These are phyloP conservation scores for Rosa lucieae DNA, from an alignment of 306 rosid species.

Conservation along the genomic window DNA sequence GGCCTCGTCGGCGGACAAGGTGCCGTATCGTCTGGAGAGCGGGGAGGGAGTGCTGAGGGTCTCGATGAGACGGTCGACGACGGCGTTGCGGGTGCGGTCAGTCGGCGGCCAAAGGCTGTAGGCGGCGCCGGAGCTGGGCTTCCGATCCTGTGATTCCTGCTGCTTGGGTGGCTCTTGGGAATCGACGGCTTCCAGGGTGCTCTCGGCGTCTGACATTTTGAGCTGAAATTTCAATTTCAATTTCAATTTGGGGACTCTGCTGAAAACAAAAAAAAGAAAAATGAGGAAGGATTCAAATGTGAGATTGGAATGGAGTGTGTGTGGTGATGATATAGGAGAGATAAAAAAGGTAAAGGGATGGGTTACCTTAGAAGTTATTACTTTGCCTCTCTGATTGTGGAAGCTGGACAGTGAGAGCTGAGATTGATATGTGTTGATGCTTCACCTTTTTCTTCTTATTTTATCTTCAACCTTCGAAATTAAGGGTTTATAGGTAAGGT, in stretches of 20 bases:
- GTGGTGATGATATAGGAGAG: neutral
- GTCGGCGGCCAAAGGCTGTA: conserved; percentile 97
- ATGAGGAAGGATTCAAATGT: neutral
- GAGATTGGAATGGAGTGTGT: neutral
- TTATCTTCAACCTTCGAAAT: neutral
- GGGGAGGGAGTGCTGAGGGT: conserved; percentile 77
- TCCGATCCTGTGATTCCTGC: conserved; percentile 7
- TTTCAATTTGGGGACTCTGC: neutral
- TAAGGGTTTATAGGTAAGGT: neutral
- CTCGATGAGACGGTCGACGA: conserved; percentile 68
- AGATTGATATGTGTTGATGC: conserved; percentile 6
- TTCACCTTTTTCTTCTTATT: neutral
- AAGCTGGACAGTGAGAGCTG: conserved; percentile 8
- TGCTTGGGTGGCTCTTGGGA: neutral
- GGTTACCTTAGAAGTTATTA: conserved; percentile 39
- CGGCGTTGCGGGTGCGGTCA: conserved; percentile 92
- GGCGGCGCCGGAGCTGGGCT: conserved; percentile 34
- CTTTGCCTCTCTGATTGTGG: neutral
- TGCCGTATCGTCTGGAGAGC: conserved; percentile 94
- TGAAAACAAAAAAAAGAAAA: neutral
- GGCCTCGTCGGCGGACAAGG: conserved; percentile 59
- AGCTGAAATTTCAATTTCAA: neutral
- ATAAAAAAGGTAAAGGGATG: neutral
- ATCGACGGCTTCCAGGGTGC: conserved; percentile 20
- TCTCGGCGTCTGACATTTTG: conserved; percentile 49